phyloP scores from a whole-genome alignment of 306 rosid species.

The Fragaria vesca region DNA sequence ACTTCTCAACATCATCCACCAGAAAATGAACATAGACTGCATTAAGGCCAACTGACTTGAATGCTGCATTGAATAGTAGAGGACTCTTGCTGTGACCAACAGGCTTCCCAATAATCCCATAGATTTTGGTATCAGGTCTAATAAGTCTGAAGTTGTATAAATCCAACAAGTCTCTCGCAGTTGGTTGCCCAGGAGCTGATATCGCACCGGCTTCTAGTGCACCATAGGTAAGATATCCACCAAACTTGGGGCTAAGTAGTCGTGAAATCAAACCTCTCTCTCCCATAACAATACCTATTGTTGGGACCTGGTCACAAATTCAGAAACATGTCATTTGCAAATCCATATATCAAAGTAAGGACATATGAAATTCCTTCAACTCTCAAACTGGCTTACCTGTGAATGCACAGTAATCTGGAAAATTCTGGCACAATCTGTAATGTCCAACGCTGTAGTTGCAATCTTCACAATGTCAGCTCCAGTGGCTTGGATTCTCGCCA shows the following conservation, averaged over 20 bases:
- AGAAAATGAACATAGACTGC: conserved; percentile 47
- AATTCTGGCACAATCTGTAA: conserved; percentile 42
- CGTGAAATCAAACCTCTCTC: conserved; percentile 46
- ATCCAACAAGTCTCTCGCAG: conserved; percentile 35
- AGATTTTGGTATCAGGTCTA: conserved; percentile 40
- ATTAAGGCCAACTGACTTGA: conserved; percentile 36
- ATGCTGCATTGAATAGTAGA: conserved; percentile 45
- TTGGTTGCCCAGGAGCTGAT: conserved; percentile 44
- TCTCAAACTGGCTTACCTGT: conserved; percentile 24
- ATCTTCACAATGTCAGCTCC: conserved; percentile 49
- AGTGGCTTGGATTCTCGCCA: conserved; percentile 41
- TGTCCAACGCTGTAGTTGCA: conserved; percentile 44
- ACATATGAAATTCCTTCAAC: background rate
- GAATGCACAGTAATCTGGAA: conserved; percentile 45
- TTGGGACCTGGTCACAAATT: conserved; percentile 32
- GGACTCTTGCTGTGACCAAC: conserved; percentile 58
- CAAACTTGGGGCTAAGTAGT: conserved; percentile 43
- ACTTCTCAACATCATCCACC: conserved; percentile 45
- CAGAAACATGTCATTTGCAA: conserved; percentile 6
- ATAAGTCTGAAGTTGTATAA: conserved; percentile 47
- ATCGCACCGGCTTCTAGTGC: conserved; percentile 34
- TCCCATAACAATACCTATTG: conserved; percentile 39
- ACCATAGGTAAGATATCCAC: conserved; percentile 48
- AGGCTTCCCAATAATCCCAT: conserved; percentile 49
- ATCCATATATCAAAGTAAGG: background rate